Conservation (phyloP, 768 basidiomycete species). For the Termitomyces titanicus region DNA sequence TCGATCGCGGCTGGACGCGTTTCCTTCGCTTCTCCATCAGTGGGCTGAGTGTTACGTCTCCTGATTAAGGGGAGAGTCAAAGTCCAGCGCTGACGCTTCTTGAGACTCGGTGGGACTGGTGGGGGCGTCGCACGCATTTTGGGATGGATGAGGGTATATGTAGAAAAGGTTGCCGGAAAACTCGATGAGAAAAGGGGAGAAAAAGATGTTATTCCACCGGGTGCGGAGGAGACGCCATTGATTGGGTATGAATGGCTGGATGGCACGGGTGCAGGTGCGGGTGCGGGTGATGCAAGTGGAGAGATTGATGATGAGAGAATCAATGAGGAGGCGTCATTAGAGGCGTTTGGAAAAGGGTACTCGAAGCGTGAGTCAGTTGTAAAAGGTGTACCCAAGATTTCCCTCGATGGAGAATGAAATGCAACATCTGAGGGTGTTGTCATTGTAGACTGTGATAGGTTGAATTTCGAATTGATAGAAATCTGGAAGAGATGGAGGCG, state of each 20-base stretch:
- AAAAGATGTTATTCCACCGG: conserved; percentile 9
- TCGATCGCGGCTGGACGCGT: neutral
- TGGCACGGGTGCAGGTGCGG: conserved; percentile 1
- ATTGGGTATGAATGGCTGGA: conserved; percentile 7
- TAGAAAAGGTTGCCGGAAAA: conserved; percentile 7
- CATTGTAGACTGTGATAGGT: neutral
- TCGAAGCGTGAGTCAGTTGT: conserved; percentile 27
- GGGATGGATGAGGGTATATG: conserved; percentile 19
- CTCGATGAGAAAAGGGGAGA: conserved; percentile 6
- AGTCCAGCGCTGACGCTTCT: conserved; percentile 23
- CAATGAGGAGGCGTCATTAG: neutral
- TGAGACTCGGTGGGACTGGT: conserved; percentile 26
- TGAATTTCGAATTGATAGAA: neutral
- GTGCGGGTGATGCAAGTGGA: conserved; percentile 7
- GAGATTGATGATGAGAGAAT: conserved; percentile 9
- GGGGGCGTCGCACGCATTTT: conserved; percentile 20
- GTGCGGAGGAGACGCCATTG: conserved; percentile 12
- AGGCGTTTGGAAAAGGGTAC: conserved; percentile 25
- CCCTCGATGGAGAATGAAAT: conserved; percentile 22
- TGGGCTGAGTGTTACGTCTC: conserved; percentile 9
- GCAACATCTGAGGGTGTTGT: neutral
- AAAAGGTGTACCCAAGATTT: conserved; percentile 32
- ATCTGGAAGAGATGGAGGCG: neutral
- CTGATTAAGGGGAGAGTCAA: conserved; percentile 11
- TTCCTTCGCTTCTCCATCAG: neutral